A percentile compares a stretch with the other conserved stretches of the same genome.
phyloP scores from a whole-genome alignment of 495 filamentous ascomycete species.

The Talaromyces stipitatus region DNA sequence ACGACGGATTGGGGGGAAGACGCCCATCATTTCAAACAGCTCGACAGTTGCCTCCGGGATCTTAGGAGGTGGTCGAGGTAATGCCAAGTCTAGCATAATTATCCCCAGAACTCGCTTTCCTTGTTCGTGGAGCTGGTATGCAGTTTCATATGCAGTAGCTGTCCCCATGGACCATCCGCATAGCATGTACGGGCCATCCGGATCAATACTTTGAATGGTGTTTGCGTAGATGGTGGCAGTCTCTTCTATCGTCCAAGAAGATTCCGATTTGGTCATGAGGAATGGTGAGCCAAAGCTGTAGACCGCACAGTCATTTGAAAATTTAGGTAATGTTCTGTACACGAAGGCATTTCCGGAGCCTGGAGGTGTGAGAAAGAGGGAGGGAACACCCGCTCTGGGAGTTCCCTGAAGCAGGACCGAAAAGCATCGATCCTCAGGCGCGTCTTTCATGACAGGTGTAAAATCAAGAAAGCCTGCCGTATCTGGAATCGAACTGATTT shows the following conservation, averaged over 20 bases:
- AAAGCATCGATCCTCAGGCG: constrained; percentile 6
- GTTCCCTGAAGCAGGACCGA: constrained; percentile 9
- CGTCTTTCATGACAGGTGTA: constrained; percentile 1
- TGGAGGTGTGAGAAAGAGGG: constrained; percentile 10
- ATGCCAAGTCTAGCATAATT: constrained; percentile 9
- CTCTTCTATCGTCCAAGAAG: constrained; percentile 10
- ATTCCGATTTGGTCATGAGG: constrained; percentile 11
- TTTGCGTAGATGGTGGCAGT: constrained; percentile 8
- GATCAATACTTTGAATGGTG: constrained; percentile 7
- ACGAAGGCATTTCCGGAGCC: constrained; percentile 12
- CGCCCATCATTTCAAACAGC: constrained; percentile 16
- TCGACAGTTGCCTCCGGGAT: constrained; percentile 7
- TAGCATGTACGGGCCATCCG: constrained; percentile 10
- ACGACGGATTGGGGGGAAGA: constrained; percentile 5
- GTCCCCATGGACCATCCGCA: constrained; percentile 13
- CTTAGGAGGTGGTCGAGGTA: neutral
- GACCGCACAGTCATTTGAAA: constrained; percentile 8
- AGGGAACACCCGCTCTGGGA: constrained; percentile 7
- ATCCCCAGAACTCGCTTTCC: constrained; percentile 10
- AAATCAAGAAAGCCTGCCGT: constrained; percentile 2
- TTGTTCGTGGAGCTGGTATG: constrained; percentile 8
- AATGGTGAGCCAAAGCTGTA: constrained; percentile 12
- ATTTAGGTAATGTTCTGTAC: constrained; percentile 9
- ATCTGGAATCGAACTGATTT: constrained; percentile 7
- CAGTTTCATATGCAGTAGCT: constrained; percentile 9